Conservation (phyloP, 176 grass and related monocot species). For the sorghum (Sorghum bicolor) region DNA sequence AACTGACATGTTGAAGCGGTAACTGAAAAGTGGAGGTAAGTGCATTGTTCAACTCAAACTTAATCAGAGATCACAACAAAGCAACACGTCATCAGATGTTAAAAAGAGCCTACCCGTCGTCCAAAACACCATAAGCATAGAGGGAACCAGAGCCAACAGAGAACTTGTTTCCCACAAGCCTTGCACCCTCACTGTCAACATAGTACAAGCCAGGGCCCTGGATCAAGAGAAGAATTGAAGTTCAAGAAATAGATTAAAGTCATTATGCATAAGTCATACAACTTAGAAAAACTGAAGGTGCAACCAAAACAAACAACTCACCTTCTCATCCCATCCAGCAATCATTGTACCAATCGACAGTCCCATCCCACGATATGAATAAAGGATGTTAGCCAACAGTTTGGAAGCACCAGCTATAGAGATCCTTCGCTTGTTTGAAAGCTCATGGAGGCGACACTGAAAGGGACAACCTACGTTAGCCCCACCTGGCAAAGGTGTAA, state of each 20-base stretch:
- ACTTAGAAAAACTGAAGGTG: neutral
- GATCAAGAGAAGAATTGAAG: constrained; percentile 7
- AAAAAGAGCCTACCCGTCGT: constrained; percentile 60
- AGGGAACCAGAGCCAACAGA: constrained; percentile 95
- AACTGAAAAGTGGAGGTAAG: constrained; percentile 48
- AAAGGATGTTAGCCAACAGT: constrained; percentile 84
- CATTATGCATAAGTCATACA: constrained; percentile 5
- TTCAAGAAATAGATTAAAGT: neutral
- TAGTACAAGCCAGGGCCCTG: constrained; percentile 96
- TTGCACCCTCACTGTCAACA: constrained; percentile 96
- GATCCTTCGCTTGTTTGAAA: constrained; percentile 94
- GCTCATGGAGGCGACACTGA: constrained; percentile 84
- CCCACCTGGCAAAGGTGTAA: neutral
- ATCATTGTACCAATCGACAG: constrained; percentile 96
- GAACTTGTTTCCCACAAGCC: constrained; percentile 75
- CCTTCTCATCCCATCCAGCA: constrained; percentile 97
- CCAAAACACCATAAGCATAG: constrained; percentile 90
- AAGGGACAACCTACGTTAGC: constrained; percentile 24
- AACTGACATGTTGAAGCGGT: constrained; percentile 68
- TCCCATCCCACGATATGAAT: constrained; percentile 85
- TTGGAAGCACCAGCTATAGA: constrained; percentile 85
- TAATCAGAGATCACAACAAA: neutral
- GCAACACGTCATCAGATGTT: neutral
- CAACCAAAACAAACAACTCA: constrained; percentile 16
- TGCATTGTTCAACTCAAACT: neutral